Conservation (phyloP, 257 asterid species). For the Galeopsis tetrahit region DNA sequence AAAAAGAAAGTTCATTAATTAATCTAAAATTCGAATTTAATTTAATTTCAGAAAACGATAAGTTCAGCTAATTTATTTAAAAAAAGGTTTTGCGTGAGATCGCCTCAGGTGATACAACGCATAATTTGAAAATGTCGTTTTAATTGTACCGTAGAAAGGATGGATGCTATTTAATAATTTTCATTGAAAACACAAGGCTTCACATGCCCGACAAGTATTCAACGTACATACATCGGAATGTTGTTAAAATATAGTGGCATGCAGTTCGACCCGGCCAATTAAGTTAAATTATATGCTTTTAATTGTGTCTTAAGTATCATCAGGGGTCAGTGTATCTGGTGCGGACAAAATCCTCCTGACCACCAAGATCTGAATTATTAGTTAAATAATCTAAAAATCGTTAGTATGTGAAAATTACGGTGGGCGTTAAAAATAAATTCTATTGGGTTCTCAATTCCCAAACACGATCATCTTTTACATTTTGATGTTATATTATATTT, state of each 20-base stretch:
- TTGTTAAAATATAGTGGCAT: not conserved
- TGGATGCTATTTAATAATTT: not conserved
- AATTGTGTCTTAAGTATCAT: not conserved
- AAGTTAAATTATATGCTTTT: not conserved
- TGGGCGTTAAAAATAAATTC: too few species aligned
- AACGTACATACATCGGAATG: not conserved
- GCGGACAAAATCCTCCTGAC: not conserved
- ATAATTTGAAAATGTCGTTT: too few species aligned
- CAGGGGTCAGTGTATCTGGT: not conserved
- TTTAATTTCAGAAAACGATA: not conserved
- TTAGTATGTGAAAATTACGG: too few species aligned
- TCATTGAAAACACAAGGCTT: not conserved
- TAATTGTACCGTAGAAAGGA: too few species aligned
- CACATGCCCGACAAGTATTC: constrained; percentile 12
- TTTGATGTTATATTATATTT: too few species aligned
- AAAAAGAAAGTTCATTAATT: too few species aligned
- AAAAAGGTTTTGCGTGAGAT: too few species aligned
- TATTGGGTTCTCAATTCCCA: too few species aligned
- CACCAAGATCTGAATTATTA: not conserved
- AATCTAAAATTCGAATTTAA: too few species aligned
- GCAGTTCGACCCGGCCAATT: not conserved
- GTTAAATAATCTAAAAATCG: too few species aligned
- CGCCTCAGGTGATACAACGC: too few species aligned
- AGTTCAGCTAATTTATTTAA: not conserved
- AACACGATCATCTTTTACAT: too few species aligned